Conservation (phyloP, 1,284 basidiomycete species). For the Microbotryum saponariae region DNA sequence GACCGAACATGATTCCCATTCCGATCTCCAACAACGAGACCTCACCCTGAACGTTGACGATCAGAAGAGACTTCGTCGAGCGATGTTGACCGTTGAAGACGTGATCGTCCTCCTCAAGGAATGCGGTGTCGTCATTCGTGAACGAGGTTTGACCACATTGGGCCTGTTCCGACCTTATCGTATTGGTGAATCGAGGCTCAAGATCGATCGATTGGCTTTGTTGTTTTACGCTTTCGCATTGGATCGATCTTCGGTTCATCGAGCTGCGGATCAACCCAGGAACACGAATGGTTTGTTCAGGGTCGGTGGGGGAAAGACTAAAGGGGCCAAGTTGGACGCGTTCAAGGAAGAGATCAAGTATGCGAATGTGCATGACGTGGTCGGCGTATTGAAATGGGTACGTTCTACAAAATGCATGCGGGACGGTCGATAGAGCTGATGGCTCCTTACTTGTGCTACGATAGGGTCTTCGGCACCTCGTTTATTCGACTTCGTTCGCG, state of each 20-base stretch:
- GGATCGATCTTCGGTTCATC: neutral
- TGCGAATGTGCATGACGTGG: conserved; percentile 22
- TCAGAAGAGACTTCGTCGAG: conserved; percentile 4
- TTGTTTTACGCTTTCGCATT: conserved; percentile 21
- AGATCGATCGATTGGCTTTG: conserved; percentile 11
- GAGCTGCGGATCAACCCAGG: neutral
- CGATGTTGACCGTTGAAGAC: conserved; percentile 11
- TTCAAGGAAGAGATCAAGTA: conserved; percentile 25
- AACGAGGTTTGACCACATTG: conserved; percentile 19
- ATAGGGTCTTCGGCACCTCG: conserved; percentile 22
- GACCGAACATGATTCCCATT: neutral
- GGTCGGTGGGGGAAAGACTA: conserved; percentile 11
- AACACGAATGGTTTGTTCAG: neutral
- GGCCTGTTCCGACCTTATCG: conserved; percentile 30
- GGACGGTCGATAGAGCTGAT: no score
- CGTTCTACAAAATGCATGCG: neutral
- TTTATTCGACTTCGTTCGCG: conserved; percentile 13
- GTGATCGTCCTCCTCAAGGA: conserved; percentile 15
- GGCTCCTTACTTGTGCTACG: neutral
- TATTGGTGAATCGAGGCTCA: conserved; percentile 8
- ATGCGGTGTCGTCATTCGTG: conserved; percentile 16
- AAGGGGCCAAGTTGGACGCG: conserved; percentile 17
- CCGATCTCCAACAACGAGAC: neutral
- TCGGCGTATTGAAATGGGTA: conserved; percentile 29
- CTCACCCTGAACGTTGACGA: conserved; percentile 5